Percentiles rank a stretch among this genome's conserved stretches.
Evolutionary conservation across 2,329 filamentous ascomycete genomes (phyloP).

Genomic region (Taxawa tesnikishii): DNA sequence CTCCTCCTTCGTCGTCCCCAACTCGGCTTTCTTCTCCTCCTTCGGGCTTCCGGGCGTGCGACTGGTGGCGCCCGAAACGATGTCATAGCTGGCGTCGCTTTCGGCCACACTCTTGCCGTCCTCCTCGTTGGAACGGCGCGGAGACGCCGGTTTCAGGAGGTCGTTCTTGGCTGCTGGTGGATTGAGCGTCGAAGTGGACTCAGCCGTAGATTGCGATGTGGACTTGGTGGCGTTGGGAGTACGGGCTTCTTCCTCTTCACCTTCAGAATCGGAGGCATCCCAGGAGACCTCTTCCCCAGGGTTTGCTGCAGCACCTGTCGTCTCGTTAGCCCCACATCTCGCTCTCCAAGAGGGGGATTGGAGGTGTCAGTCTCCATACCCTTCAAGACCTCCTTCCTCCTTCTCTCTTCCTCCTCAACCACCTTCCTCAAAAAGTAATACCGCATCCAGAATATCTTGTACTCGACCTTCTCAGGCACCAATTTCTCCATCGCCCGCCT

Average conservation of each 20-base stretch:
- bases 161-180: conserved; percentile 13
- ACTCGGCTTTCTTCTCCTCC: conserved; percentile 31
- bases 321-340: too few relatives aligned
- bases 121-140: conserved; percentile 68
- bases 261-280: conserved; percentile 66
- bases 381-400: conserved; percentile 79
- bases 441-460: conserved; percentile 79
- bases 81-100: conserved; percentile 91
- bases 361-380: conserved; percentile 41
- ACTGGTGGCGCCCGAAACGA: conserved; percentile 66
- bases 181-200: conserved; percentile 5
- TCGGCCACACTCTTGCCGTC: conserved; percentile 68
- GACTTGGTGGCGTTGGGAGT: conserved; percentile 15
- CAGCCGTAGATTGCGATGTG: conserved; percentile 7
- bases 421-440: conserved; percentile 93
- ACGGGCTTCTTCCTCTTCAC: conserved; percentile 21
- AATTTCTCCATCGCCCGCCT: conserved; percentile 85
- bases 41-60: conserved; percentile 59
- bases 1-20: conserved; percentile 11
- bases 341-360: too few relatives aligned
- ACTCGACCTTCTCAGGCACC: conserved; percentile 87
- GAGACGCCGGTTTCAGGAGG: conserved; percentile 47
- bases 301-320: conserved; percentile 54
- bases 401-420: conserved; percentile 83
- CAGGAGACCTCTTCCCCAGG: conserved; percentile 60